Conservation (phyloP, 257 asterid species). For the Solanum lignicaule region DNA sequence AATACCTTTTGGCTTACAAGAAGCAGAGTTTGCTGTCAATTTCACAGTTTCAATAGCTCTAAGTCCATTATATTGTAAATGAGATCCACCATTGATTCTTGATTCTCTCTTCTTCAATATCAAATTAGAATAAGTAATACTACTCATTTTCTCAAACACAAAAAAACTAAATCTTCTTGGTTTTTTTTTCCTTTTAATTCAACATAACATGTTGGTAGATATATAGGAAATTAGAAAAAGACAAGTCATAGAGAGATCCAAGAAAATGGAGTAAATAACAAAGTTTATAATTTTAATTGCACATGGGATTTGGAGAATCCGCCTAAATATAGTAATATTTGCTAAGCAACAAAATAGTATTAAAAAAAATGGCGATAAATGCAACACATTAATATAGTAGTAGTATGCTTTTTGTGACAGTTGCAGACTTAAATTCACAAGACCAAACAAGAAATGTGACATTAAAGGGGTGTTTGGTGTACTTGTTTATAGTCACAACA, state of each 20-base stretch:
- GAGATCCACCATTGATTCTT: conserved; percentile 22
- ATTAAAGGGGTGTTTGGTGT: background rate
- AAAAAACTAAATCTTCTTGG: too few relatives aligned
- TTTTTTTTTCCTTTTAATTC: background rate
- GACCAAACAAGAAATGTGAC: background rate
- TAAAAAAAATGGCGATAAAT: conserved; percentile 20
- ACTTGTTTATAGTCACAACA: too few relatives aligned
- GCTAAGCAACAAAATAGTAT: background rate
- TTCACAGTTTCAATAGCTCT: conserved; percentile 21
- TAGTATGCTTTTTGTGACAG: background rate
- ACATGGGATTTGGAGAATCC: conserved; percentile 24
- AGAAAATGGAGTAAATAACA: conserved; percentile 24
- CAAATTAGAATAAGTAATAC: conserved; percentile 28
- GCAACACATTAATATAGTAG: background rate
- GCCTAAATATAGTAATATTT: background rate
- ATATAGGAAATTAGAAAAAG: background rate
- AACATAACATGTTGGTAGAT: background rate
- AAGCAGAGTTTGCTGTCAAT: background rate
- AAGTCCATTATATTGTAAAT: conserved; percentile 34
- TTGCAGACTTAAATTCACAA: background rate
- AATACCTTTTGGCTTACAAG: conserved; percentile 6
- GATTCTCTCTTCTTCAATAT: conserved; percentile 26
- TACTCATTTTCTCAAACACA: conserved; percentile 28
- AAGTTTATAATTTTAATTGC: conserved; percentile 5
- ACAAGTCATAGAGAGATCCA: conserved; percentile 5